Percentiles rank a stretch among this genome's conserved stretches.
These are phyloP conservation scores for Sinapis alba DNA, from an alignment of 441 rosid genomes.

Conservation along the genomic window DNA sequence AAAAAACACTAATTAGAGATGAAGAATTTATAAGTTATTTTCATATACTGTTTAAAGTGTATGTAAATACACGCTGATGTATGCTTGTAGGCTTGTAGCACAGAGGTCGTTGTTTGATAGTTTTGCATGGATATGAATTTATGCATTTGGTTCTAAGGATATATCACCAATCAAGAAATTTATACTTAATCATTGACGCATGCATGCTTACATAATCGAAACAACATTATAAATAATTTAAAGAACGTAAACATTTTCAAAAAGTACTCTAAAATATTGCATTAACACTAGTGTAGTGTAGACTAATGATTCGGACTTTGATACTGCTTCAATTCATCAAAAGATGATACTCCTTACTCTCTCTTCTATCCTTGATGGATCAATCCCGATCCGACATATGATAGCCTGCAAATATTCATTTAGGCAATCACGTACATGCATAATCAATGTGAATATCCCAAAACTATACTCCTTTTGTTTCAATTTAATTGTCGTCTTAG, in stretches of 20 bases:
- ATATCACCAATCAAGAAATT: not conserved
- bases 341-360: slow-evolving; percentile 34
- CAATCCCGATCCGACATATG: slow-evolving; percentile 40
- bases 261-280: not conserved
- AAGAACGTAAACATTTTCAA: slow-evolving; percentile 1
- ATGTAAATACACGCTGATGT: not conserved
- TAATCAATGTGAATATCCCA: not conserved
- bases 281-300: not conserved
- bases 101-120: not conserved
- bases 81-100: not conserved
- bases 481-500: too few species aligned
- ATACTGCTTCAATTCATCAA: not conserved
- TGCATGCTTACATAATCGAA: not conserved
- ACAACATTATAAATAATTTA: not conserved
- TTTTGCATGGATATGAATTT: not conserved
- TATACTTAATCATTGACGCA: not conserved
- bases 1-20: not conserved
- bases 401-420: slow-evolving; percentile 41
- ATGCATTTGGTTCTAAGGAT: not conserved
- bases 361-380: slow-evolving; percentile 40
- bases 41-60: not conserved
- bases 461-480: too few species aligned
- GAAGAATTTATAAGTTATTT: not conserved
- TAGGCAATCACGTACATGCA: not conserved
- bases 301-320: not conserved